Evolutionary conservation across 805 yeast species (phyloP), one percentile per base, ranked within the genome.

Genomic region (Zygotorulaspora florentina): DNA sequence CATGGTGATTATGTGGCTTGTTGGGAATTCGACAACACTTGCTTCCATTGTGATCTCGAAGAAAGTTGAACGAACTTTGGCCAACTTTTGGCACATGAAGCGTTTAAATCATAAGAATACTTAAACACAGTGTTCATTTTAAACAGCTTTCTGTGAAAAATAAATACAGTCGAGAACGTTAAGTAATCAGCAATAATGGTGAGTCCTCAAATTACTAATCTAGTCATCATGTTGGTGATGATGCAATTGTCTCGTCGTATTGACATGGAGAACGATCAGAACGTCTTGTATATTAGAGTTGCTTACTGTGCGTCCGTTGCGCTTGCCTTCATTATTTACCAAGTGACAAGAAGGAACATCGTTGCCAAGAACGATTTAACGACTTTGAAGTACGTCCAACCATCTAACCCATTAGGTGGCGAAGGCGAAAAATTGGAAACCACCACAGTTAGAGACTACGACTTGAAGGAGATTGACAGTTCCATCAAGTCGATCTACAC

Each of bases 401-500:
- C 96, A 34, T 85, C 93, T 56, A 80, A 81, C 65, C 73, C 95
- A 26, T 68, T 91, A 76, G 69, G 81, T 46, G 95, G 95, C 48
- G 83, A 81, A 65, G 45, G 50, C 23, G 89, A 81, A 63, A 80
- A 79, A 68, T 77, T 89, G 50, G 85, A 86, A 52, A 87, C 91
- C 54, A 88, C 96, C 55, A 91, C 98, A 43, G 88, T 89, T 54
- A 87, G 81, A 75, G 96, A 93, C 59, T 93, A 93, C 75, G 99
- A 93, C 70, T 78, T 90, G 67, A 77, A 81, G 64, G 96, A 91
- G 73, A 77, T 91, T 51, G 81, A 86, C 68, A 50, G 79, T 42
- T 82, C 88, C 49, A 77, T 90, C 69, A 88, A 86, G 71, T 80
- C 95, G 54, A 79, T 88, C 56, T 82, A 84, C 76, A 86, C 95